Evolutionary conservation across 2,329 filamentous ascomycete species (phyloP), one percentile per base, ranked within the genome.

Genomic region (Phaeosphaeria sp.): DNA sequence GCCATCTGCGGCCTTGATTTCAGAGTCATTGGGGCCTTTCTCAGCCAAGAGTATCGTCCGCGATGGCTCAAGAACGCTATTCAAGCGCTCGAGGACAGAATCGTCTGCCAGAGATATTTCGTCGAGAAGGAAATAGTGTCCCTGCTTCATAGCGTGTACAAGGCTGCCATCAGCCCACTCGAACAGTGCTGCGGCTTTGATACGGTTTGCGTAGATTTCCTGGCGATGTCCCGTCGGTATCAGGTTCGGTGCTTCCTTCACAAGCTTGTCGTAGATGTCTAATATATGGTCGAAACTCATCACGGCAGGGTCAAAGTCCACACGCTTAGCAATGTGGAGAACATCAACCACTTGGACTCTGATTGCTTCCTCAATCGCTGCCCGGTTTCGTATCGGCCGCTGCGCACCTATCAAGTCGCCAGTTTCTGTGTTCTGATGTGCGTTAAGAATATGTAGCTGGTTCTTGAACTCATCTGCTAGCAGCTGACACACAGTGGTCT

Each of bases 31-130:
- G 1, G 91, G 87, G 0, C 95, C 96, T 77, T 98, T 99, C 75
- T 99, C 95, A 0, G 96, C 96, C 17, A 99, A 84, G 2, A 99
- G 81, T 25, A 99, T 86, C 0, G 91, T 92, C 52, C 95, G 86
- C 46, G 91, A 88, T 1, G 95, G 89, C 75, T 99, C 95, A 0
- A 99, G 86, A 6, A 98, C 94, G 66, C 94, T 98, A 79, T 99
- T 99, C 30, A 99, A 83, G 66, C 95, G 87, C 75, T 99, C 95
- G 17, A 99, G 82, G 3, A 99, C 96, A 6, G 96, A 98, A 74
- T 99, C 95, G 71, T 99, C 96, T 0, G 95, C 95, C 6, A 99
- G 85, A 6, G 96, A 99, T 33, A 99, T 98, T 73, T 99, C 96
- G 67, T 99, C 95, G 0, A 99, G 87, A 21, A 99, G 83, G 78